Conservation (phyloP, 352 stramenopile genomes). For the Stramenopiles sp. region DNA sequence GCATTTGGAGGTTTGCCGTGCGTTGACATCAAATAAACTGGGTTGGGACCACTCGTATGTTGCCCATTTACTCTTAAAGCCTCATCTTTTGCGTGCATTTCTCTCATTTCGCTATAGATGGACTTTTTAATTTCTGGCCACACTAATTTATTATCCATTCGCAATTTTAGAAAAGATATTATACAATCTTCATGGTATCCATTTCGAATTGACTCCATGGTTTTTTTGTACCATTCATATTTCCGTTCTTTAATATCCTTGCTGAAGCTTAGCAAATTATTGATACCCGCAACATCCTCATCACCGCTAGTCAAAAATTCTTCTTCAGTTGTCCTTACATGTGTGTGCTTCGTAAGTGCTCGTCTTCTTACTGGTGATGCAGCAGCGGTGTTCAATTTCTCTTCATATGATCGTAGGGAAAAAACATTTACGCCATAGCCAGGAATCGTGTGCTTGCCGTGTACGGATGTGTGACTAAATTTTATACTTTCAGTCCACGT, state of each 20-base stretch:
- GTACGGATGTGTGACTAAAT: neutral
- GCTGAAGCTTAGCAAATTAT: neutral
- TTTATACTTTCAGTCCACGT: neutral
- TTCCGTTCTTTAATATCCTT: neutral
- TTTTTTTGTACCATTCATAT: neutral
- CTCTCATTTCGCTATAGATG: neutral
- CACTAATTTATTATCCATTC: neutral
- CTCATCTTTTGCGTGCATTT: neutral
- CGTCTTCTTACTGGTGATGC: neutral
- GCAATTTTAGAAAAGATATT: constrained; percentile 2
- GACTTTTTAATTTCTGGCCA: constrained; percentile 6
- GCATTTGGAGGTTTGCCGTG: neutral
- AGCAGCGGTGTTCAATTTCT: too few species aligned
- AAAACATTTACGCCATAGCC: neutral
- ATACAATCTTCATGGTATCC: neutral
- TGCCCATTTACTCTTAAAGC: neutral
- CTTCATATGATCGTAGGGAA: neutral
- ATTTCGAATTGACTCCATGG: neutral
- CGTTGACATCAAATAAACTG: neutral
- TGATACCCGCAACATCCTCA: neutral
- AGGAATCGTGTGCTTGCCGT: neutral
- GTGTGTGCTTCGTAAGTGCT: neutral
- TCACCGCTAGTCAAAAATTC: neutral
- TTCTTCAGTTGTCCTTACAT: neutral
- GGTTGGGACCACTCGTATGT: neutral